These are phyloP conservation scores for Trypanosomatidae sp. DNA, from an alignment of 208 protist genomes.

Conservation along the genomic window DNA sequence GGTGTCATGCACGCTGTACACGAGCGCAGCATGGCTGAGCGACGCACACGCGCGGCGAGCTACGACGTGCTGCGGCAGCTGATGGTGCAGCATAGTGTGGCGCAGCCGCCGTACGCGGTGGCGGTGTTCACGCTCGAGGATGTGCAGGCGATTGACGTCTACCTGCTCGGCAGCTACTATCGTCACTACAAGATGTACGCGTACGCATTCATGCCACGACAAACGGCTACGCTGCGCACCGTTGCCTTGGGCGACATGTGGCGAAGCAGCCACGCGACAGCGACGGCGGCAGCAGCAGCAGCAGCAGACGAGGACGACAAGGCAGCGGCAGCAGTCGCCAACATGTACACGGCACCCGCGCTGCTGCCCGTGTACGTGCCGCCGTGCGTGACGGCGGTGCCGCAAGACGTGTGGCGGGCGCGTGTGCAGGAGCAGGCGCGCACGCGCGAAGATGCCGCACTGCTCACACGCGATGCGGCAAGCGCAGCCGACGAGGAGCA, in stretches of 20 bases:
- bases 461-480: constrained; percentile 17
- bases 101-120: constrained; percentile 76
- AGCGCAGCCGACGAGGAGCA: constrained; percentile 31
- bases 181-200: constrained; percentile 89
- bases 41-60: constrained; percentile 33
- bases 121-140: constrained; percentile 73
- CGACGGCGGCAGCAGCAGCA: too few relatives aligned
- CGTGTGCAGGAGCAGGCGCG: constrained; percentile 62
- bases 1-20: constrained; percentile 57
- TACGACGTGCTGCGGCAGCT: constrained; percentile 62
- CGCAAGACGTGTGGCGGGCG: constrained; percentile 33
- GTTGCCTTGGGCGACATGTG: constrained; percentile 23
- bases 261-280: too few relatives aligned
- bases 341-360: constrained; percentile 13
- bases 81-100: constrained; percentile 70
- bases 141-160: constrained; percentile 77
- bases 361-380: constrained; percentile 41
- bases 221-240: constrained; percentile 40
- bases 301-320: too few relatives aligned
- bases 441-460: constrained; percentile 24
- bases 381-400: constrained; percentile 31
- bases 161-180: constrained; percentile 80
- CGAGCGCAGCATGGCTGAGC: constrained; percentile 43
- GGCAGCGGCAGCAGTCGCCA: too few relatives aligned
- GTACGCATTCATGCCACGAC: constrained; percentile 70